Conservation (phyloP, 495 filamentous ascomycete genomes). For the Niebla homalea region DNA sequence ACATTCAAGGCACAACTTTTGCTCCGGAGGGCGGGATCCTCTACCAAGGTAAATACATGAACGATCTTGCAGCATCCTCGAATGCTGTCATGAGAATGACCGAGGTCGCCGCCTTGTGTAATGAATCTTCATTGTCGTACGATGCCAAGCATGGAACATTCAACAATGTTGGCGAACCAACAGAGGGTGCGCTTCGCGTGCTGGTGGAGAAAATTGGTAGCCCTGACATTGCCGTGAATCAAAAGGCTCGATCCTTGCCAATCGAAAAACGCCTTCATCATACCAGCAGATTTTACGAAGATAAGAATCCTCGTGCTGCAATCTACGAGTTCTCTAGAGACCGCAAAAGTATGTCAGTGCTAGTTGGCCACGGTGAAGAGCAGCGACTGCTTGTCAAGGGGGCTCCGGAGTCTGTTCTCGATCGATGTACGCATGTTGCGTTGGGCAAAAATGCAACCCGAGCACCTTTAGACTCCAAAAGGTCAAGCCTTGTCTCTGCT, state of each 20-base stretch:
- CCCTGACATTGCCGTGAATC: slow-evolving; percentile 43
- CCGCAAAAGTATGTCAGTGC: slow-evolving; percentile 97
- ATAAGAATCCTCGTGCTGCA: slow-evolving; percentile 55
- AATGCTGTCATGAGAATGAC: slow-evolving; percentile 64
- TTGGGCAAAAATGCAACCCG: slow-evolving; percentile 62
- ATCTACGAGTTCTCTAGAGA: slow-evolving; percentile 98
- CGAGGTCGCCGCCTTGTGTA: slow-evolving; percentile 83
- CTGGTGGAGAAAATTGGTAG: slow-evolving; percentile 92
- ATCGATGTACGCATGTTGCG: slow-evolving; percentile 71
- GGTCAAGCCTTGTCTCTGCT: slow-evolving; percentile 52
- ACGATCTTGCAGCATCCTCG: slow-evolving; percentile 62
- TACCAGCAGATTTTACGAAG: slow-evolving; percentile 76
- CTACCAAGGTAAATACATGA: slow-evolving; percentile 50
- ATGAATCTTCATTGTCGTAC: slow-evolving; percentile 71
- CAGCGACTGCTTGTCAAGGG: slow-evolving; percentile 91
- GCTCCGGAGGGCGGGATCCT: slow-evolving; percentile 66
- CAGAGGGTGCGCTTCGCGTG: slow-evolving; percentile 84
- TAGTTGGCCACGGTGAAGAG: slow-evolving; percentile 52
- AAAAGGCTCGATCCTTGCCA: slow-evolving; percentile 32
- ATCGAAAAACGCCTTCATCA: slow-evolving; percentile 52
- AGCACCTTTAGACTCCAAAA: slow-evolving; percentile 52
- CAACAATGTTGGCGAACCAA: slow-evolving; percentile 86
- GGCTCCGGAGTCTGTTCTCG: slow-evolving; percentile 85
- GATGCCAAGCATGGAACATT: slow-evolving; percentile 60
- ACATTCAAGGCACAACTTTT: slow-evolving; percentile 90